These are phyloP conservation scores for Auxenochlorella pyrenoidosa DNA, from an alignment of 139 green algal species.

Conservation along the genomic window DNA sequence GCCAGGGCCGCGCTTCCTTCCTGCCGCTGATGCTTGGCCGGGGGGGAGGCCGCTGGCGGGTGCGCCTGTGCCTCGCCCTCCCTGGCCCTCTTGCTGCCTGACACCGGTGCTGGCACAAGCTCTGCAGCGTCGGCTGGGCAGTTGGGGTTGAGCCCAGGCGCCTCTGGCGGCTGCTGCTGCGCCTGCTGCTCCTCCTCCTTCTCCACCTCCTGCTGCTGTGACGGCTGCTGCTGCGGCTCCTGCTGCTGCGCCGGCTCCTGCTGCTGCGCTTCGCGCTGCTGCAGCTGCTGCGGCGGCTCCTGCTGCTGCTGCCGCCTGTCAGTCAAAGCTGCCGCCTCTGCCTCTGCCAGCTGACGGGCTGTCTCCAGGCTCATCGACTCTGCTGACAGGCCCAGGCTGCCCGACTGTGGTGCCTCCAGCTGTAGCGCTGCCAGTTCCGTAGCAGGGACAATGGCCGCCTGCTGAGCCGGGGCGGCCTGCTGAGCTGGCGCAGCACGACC, in stretches of 20 bases:
- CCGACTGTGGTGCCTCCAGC: no score
- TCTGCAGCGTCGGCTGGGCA: not conserved
- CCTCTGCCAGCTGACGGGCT: not conserved
- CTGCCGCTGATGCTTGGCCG: not conserved
- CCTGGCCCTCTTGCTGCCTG: slow-evolving; percentile 17
- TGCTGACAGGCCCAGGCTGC: not conserved
- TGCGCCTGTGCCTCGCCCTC: not conserved
- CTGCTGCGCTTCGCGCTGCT: not conserved
- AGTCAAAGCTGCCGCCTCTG: not conserved
- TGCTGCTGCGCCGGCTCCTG: not conserved
- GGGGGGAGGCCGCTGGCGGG: no score
- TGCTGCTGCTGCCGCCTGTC: not conserved
- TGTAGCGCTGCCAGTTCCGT: no score
- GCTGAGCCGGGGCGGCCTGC: no score
- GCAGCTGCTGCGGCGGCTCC: not conserved
- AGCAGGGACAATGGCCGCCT: no score
- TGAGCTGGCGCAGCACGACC: no score
- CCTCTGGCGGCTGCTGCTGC: not conserved
- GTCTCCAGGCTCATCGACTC: slow-evolving; percentile 13
- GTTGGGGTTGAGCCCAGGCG: no score
- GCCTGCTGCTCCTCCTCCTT: not conserved
- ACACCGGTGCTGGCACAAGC: not conserved
- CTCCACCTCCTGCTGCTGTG: not conserved
- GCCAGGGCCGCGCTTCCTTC: not conserved
- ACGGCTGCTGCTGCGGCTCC: not conserved